phyloP scores from a whole-genome alignment of 2,329 filamentous ascomycete genomes.

The Curvularia verruculosa region DNA sequence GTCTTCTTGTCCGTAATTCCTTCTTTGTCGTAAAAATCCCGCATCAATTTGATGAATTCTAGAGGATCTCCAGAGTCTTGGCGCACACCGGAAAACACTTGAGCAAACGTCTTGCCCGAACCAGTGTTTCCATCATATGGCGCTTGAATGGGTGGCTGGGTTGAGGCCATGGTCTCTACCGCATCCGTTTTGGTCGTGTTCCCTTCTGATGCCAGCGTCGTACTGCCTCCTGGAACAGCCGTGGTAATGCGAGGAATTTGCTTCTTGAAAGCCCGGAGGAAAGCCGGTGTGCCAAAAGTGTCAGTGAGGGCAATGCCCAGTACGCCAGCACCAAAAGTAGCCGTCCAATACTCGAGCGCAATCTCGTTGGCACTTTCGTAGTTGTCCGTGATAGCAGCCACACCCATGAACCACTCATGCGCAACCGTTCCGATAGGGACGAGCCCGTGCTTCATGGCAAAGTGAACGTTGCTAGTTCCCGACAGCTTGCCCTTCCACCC shows the following conservation, averaged over 20 bases:
- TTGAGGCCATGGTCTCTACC: constrained; percentile 48
- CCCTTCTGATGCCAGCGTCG: constrained; percentile 49
- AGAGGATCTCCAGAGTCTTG: constrained; percentile 90
- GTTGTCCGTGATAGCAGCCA: constrained; percentile 86
- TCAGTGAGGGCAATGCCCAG: constrained; percentile 91
- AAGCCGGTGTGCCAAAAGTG: constrained; percentile 91
- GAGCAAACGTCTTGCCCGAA: constrained; percentile 70
- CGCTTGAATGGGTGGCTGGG: constrained; percentile 53
- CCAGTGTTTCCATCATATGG: constrained; percentile 50
- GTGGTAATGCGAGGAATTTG: constrained; percentile 60
- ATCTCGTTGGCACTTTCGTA: constrained; percentile 85
- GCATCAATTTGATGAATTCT: constrained; percentile 78
- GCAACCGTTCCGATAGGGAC: constrained; percentile 87
- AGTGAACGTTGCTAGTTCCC: constrained; percentile 95
- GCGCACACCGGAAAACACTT: constrained; percentile 81
- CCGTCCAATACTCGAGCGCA: constrained; percentile 86
- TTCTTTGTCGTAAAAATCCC: constrained; percentile 77
- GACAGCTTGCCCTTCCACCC: constrained; percentile 75
- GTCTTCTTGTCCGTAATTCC: constrained; percentile 81
- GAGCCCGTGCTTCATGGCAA: constrained; percentile 91
- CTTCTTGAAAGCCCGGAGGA: constrained; percentile 81
- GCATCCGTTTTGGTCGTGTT: constrained; percentile 50
- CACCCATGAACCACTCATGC: constrained; percentile 99
- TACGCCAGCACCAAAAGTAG: constrained; percentile 84
- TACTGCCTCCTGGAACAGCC: constrained; percentile 49